phyloP scores from a whole-genome alignment of 768 basidiomycete genomes.

The Termitomyces heimii region DNA sequence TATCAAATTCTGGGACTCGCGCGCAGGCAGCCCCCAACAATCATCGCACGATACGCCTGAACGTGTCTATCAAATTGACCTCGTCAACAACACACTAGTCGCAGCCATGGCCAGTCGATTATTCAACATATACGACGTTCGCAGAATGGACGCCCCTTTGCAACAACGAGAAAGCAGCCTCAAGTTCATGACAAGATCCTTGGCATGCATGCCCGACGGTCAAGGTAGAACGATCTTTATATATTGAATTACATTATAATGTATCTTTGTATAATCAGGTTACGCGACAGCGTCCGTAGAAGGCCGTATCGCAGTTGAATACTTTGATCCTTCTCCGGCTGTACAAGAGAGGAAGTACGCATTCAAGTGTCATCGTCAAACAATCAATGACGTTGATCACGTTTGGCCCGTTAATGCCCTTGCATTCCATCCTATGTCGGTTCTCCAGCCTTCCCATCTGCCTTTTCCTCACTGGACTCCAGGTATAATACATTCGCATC shows the following conservation, averaged over 20 bases:
- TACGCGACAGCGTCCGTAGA: slow-evolving; percentile 94
- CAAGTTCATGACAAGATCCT: slow-evolving; percentile 89
- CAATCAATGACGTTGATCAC: slow-evolving; percentile 86
- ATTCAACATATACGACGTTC: slow-evolving; percentile 85
- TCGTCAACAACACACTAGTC: slow-evolving; percentile 74
- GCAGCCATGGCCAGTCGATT: slow-evolving; percentile 90
- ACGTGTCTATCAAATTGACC: slow-evolving; percentile 81
- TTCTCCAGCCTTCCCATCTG: slow-evolving; percentile 2
- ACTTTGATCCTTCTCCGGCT: slow-evolving; percentile 77
- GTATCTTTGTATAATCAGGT: slow-evolving; percentile 37
- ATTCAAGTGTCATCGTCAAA: slow-evolving; percentile 94
- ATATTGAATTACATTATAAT: neutral
- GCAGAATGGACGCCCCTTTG: slow-evolving; percentile 67
- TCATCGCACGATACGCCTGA: slow-evolving; percentile 68
- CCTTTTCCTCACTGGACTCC: slow-evolving; percentile 1
- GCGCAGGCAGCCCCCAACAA: slow-evolving; percentile 50
- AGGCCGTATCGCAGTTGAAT: slow-evolving; percentile 95
- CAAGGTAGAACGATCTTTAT: slow-evolving; percentile 49
- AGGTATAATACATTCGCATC: slow-evolving; percentile 95
- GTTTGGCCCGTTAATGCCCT: slow-evolving; percentile 96
- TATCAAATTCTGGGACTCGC: slow-evolving; percentile 83
- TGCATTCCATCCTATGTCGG: slow-evolving; percentile 86
- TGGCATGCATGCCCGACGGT: slow-evolving; percentile 91
- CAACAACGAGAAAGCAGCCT: slow-evolving; percentile 89
- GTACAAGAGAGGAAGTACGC: slow-evolving; percentile 87